Evolutionary conservation across 129 eudicot species (phyloP).

Genomic region (Artemisia argyi): DNA sequence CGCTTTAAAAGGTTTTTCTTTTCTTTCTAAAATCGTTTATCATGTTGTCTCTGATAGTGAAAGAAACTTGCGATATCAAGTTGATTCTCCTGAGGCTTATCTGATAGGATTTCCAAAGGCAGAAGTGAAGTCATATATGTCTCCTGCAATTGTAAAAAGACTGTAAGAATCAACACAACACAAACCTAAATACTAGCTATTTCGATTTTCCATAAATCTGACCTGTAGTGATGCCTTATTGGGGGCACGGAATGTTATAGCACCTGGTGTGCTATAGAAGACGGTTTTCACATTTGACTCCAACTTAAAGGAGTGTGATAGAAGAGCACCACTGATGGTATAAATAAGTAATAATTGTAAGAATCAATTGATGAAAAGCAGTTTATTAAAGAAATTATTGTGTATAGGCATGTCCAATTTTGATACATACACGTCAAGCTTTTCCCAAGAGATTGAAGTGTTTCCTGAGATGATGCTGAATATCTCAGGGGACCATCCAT

Average conservation of each 20-base stretch:
- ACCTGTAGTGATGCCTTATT: conserved; percentile 82
- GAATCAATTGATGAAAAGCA: conserved; percentile 7
- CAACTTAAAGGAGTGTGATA: conserved; percentile 83
- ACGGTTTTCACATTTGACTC: conserved; percentile 59
- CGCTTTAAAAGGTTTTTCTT: background rate
- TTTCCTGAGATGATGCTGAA: conserved; percentile 50
- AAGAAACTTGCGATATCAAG: conserved; percentile 56
- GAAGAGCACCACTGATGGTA: conserved; percentile 56
- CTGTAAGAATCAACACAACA: background rate
- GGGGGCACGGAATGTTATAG: conserved; percentile 72
- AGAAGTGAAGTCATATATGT: conserved; percentile 66
- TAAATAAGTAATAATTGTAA: conserved; percentile 29
- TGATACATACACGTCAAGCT: conserved; percentile 49
- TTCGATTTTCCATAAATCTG: conserved; percentile 13
- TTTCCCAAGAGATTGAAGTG: conserved; percentile 67
- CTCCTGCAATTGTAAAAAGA: conserved; percentile 47
- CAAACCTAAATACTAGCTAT: conserved; percentile 1
- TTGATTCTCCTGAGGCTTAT: conserved; percentile 58
- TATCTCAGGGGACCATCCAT: conserved; percentile 50
- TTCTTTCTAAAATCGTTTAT: background rate
- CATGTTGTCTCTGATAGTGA: background rate
- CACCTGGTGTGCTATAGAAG: conserved; percentile 75
- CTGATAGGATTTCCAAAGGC: conserved; percentile 80
- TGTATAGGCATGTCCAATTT: background rate
- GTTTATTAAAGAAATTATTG: background rate